Base-by-base conservation (phyloP, 2,329 filamentous ascomycete genomes). In the Colletotrichum abscissum region DNA sequence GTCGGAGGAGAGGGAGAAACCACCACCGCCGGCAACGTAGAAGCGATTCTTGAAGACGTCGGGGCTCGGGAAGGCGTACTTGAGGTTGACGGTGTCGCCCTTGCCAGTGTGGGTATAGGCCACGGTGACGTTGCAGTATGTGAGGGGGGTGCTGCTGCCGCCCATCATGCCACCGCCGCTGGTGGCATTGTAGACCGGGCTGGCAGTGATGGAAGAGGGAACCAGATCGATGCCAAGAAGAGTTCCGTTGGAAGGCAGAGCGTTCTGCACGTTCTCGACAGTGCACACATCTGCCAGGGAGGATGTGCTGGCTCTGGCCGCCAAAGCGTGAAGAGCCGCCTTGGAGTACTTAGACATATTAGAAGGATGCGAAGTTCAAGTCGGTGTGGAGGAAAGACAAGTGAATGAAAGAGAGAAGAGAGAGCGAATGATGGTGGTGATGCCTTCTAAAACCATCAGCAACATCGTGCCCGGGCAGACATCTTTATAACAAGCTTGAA, bases 51-150 rank as follows among this genome's bases (percentile, higher is more conserved):
- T 76, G 76, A 85, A 88, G 33, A 81, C 79, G 2, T 77, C 76
- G 0, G 85, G 85, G 5, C 82, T 76, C 0, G 86, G 86, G 19
- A 87, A 79, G 78, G 82, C 86, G 77, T 84, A 84, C 49, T 79
- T 78, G 16, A 86, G 75, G n/a, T 86, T 82, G 4, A 73, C 68
- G 63, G 83, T 81, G 4, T 77, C 77, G 19, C 77, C 70, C 52
- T 71, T 57, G 55, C 85, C 85, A 30, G 81, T 78, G 65, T 87
- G 86, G 3, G 82, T 81, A 75, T 87, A 87, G 33, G 82, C 80
- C 63, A 87, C 82, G 4, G 83, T 86, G 35, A 87, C 81, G 69
- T 87, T 86, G 78, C 86, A 87, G 75, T 85, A 87, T 77, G 75
- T 80, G 75, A 80, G 81, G 11, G 73, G 79, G 24, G 69, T 77